Evolutionary conservation across 805 yeast genomes (phyloP), one percentile per base, ranked within the genome.

Genomic region (Candida michaelii): DNA sequence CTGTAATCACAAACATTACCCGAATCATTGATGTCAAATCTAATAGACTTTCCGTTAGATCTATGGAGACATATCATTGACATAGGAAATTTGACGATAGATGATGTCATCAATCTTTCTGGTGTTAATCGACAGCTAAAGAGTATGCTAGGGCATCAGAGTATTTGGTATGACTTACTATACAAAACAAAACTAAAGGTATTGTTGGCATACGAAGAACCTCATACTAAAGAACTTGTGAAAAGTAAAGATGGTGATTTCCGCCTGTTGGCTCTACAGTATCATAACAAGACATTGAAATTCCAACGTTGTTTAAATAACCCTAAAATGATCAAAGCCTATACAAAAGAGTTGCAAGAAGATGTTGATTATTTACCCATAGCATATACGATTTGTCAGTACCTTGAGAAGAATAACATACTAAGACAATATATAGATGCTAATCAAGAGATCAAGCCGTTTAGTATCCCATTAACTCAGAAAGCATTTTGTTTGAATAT

Each of bases 331-430:
- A 40, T 51, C n/a, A 38, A 44, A 15, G 19, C 16, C 2, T 49
- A 32, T 29, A 19, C 48, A 11, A 53, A 47, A 25, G 14, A n/a
- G 12, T 50, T 48, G 32, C 32, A 33, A 10, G 29, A 39, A 12
- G 54, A 50, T 30, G 25, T 24, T n/a, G 47, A 40, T n/a, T 52
- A 36, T 36, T 27, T 55, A 7, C 55, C 58, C 2, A 46, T 55
- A 14, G 7, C 51, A 5, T 38, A 44, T 21, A 46, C n/a, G n/a
- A n/a, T n/a, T n/a, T n/a, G n/a, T n/a, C n/a, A n/a, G n/a, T n/a
- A n/a, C n/a, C n/a, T n/a, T n/a, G n/a, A n/a, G n/a, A n/a, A n/a
- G n/a, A 11, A 19, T 14, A 30, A 8, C 19, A 23, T 7, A 23
- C 10, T 23, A 23, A 23, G 25, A 23, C 25, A 6, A 23, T 23